Conservation (phyloP, 192 early-diverging fungal species). For the Linnemannia schmuckeri region DNA sequence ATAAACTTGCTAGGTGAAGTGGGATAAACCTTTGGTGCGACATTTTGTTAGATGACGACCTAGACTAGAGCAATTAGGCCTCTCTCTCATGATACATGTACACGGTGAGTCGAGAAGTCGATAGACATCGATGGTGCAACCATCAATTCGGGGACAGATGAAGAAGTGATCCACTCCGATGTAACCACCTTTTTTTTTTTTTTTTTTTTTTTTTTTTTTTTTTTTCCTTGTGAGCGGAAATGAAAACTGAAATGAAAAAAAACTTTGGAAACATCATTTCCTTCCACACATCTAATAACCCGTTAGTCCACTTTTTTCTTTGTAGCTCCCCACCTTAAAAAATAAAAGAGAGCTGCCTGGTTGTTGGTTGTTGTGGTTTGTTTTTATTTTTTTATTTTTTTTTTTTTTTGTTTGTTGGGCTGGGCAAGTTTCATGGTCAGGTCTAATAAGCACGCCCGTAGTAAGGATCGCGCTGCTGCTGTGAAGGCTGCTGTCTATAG, state of each 20-base stretch:
- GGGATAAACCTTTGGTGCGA: not conserved
- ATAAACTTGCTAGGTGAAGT: not conserved
- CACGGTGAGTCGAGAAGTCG: too few species aligned
- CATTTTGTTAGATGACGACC: not conserved
- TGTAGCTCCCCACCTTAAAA: not conserved
- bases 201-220: not conserved
- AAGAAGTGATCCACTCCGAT: not conserved
- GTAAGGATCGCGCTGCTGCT: constrained; percentile 22
- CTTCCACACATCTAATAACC: not conserved
- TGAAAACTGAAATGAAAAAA: not conserved
- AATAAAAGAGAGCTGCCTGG: too few species aligned
- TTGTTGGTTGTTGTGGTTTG: not conserved
- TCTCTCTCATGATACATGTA: too few species aligned
- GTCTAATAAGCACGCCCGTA: not conserved
- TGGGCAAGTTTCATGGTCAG: not conserved
- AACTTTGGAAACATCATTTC: constrained; percentile 4
- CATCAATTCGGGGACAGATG: too few species aligned
- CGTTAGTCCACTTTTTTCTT: not conserved
- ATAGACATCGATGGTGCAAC: too few species aligned
- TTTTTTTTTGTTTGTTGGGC: not conserved
- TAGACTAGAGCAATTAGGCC: not conserved
- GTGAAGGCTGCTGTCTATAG: constrained; percentile 19
- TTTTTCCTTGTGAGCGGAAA: not conserved
- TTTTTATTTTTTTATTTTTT: not conserved
- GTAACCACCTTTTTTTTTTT: not conserved